A percentile compares a stretch with the other conserved stretches of the same genome.
Conservation (phyloP, 73 alveolate species). For the Durusdinium trenchii region DNA sequence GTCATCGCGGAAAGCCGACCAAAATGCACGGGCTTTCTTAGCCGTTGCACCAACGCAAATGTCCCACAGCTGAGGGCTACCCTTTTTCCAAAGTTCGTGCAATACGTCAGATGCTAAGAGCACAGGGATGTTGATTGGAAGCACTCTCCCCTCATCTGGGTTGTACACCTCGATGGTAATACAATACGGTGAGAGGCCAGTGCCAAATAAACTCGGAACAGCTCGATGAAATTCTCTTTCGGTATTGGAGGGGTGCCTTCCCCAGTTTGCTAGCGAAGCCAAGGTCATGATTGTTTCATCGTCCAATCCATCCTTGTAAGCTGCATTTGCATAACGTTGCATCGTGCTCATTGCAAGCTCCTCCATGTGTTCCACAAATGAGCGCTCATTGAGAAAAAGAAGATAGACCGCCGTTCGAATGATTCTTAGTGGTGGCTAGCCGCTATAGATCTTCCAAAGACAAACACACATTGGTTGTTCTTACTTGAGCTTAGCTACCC, state of each 20-base stretch:
- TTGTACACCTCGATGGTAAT: neutral
- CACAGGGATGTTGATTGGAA: neutral
- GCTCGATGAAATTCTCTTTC: conserved; percentile 4
- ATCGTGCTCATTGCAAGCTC: neutral
- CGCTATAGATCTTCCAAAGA: neutral
- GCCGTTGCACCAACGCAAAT: no score
- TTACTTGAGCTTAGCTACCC: neutral
- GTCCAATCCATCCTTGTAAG: neutral
- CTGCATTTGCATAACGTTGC: conserved; percentile 4
- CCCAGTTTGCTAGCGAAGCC: neutral
- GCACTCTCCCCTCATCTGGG: neutral
- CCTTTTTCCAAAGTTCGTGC: neutral
- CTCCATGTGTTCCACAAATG: neutral
- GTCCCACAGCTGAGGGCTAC: neutral
- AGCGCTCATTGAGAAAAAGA: neutral
- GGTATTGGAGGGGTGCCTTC: neutral
- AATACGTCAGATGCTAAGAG: neutral
- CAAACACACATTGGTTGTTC: neutral
- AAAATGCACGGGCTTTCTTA: neutral
- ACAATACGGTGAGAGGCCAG: neutral
- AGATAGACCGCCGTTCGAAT: neutral
- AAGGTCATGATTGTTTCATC: neutral
- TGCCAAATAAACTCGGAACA: neutral
- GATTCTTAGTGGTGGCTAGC: neutral
- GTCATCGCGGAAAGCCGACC: neutral